phyloP scores from a whole-genome alignment of 2,329 filamentous ascomycete genomes.

The Epichloe glyceriae region DNA sequence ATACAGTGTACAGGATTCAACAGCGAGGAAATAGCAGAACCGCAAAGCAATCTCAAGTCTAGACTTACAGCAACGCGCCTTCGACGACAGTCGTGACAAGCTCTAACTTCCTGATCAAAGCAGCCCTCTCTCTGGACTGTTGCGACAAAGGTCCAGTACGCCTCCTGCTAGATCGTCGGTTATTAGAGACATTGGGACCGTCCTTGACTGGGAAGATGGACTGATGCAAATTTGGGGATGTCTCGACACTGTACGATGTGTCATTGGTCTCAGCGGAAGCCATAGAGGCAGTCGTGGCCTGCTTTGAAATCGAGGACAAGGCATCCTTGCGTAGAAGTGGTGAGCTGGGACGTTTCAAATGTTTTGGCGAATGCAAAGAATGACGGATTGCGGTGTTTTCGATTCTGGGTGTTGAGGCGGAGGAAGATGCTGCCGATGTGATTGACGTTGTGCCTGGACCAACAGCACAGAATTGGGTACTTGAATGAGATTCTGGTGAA shows the following conservation, averaged over 20 bases:
- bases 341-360: conserved; percentile 14
- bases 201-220: conserved; percentile 44
- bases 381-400: conserved; percentile 5
- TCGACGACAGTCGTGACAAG: conserved; percentile 41
- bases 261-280: conserved; percentile 34
- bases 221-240: conserved; percentile 36
- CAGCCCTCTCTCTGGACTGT: conserved; percentile 45
- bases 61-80: conserved; percentile 45
- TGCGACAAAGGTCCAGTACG: conserved; percentile 46
- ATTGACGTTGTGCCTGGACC: conserved; percentile 8
- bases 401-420: conserved; percentile 6
- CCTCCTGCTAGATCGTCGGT: conserved; percentile 42
- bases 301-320: conserved; percentile 39
- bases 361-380: conserved; percentile 7
- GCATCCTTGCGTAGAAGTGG: conserved; percentile 34
- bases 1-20: no score
- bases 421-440: conserved; percentile 14
- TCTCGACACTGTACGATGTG: conserved; percentile 39
- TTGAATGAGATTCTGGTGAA: neutral
- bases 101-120: conserved; percentile 45
- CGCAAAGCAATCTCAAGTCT: neutral
- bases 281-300: conserved; percentile 31
- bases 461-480: conserved; percentile 6
- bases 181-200: conserved; percentile 39
- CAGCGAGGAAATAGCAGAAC: neutral